Evolutionary conservation across 768 basidiomycete species (phyloP).

Genomic region (Asterophora lycoperdoides): DNA sequence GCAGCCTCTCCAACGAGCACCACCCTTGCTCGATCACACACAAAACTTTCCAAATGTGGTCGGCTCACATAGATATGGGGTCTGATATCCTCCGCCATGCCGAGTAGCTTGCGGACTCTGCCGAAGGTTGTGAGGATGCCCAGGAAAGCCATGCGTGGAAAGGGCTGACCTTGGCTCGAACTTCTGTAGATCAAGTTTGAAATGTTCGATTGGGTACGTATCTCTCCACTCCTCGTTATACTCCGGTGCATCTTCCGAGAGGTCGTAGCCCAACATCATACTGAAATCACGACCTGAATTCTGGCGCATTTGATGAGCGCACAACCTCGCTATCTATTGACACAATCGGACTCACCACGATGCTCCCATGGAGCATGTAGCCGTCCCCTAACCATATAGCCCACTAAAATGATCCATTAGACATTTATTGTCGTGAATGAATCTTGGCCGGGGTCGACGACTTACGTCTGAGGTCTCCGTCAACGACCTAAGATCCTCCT

Average conservation of each 20-base stretch:
- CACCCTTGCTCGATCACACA: constrained; percentile 43
- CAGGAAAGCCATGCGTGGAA: not conserved
- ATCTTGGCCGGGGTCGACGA: constrained; percentile 10
- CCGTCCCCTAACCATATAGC: constrained; percentile 29
- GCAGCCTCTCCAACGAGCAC: constrained; percentile 60
- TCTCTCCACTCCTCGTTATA: constrained; percentile 30
- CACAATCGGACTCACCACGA: constrained; percentile 19
- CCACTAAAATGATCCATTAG: too few species aligned
- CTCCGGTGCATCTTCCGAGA: constrained; percentile 17
- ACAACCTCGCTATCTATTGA: not conserved
- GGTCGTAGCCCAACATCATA: constrained; percentile 23
- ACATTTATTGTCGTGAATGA: too few species aligned
- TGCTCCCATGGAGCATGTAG: constrained; percentile 25
- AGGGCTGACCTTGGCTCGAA: constrained; percentile 34
- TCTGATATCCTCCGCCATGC: constrained; percentile 23
- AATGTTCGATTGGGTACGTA: constrained; percentile 27
- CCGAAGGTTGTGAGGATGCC: not conserved
- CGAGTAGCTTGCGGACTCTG: constrained; percentile 33
- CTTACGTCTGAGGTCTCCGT: constrained; percentile 28
- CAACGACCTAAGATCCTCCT: constrained; percentile 28
- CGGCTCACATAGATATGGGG: constrained; percentile 27
- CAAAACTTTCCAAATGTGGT: constrained; percentile 40
- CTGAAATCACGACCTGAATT: constrained; percentile 25
- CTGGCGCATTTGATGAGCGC: constrained; percentile 14
- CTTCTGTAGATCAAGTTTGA: constrained; percentile 29